These are phyloP conservation scores for Cladophialophora immunda DNA, from an alignment of 2,329 filamentous ascomycete genomes.

Conservation along the genomic window DNA sequence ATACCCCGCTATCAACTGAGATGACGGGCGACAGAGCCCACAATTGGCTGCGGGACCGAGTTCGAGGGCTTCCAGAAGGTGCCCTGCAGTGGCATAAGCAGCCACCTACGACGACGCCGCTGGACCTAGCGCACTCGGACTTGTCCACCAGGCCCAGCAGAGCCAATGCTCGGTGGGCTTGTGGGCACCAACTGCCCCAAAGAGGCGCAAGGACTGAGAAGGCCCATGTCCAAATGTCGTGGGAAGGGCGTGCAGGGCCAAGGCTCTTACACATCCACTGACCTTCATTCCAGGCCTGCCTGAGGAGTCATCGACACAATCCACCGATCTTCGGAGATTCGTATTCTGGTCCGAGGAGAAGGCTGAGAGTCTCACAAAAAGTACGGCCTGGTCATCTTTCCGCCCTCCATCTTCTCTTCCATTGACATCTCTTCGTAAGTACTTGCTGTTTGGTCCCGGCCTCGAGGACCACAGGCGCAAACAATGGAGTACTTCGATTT, in stretches of 20 bases:
- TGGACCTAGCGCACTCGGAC: constrained; percentile 6
- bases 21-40: background rate
- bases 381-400: constrained; percentile 1
- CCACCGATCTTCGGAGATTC: constrained; percentile 30
- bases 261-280: constrained; percentile 7
- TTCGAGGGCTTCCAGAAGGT: constrained; percentile 15
- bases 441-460: background rate
- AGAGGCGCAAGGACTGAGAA: constrained; percentile 4
- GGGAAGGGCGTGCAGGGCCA: constrained; percentile 36
- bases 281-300: constrained; percentile 8
- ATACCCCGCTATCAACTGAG: constrained; percentile 11
- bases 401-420: constrained; percentile 10
- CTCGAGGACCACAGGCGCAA: background rate
- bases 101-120: constrained; percentile 14
- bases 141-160: constrained; percentile 12
- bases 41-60: constrained; percentile 12
- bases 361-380: constrained; percentile 31
- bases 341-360: constrained; percentile 28
- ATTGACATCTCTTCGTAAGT: background rate
- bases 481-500: constrained; percentile 60
- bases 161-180: background rate
- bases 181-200: constrained; percentile 9
- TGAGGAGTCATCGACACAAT: constrained; percentile 33
- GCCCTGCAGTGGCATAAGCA: constrained; percentile 12
- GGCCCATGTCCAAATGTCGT: constrained; percentile 32